Evolutionary conservation across 371 early-diverging fungal species (phyloP), one percentile per base, ranked within the genome.

Genomic region (Coemansia sp.): DNA sequence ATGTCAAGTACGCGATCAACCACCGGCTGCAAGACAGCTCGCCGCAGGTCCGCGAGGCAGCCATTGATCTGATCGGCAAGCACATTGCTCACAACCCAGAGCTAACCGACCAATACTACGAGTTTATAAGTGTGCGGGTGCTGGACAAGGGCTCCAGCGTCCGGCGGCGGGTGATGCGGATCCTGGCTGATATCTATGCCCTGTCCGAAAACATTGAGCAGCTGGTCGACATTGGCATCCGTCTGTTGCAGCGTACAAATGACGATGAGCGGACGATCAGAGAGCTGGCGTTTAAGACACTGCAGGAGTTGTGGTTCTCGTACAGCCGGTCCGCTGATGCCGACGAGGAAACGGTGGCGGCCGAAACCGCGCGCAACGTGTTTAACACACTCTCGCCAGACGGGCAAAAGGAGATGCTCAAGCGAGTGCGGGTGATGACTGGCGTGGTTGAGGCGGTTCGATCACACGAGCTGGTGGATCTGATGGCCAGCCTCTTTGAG

Each of bases 31-130:
- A 88, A 47, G 98, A 97, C 64, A 76, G 77, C 32, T 94, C 95
- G 9, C 85, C 94, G 12, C 82, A 87, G 11, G 97, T 97, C 1
- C 86, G 98, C 38, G 96, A 95, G 80, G 91, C 91, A 8, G 93
- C 95, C 3, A 84, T 95, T 8, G 94, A 95, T 38, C 75, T 95
- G 12, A 80, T 95, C 4, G 93, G 95, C 8, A 89, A 86, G 56
- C 92, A 90, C 67, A 69, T 93, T 39, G 68, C 85, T 8, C 82
- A 82, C 55, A 85, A 88, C 40, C 75, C 78, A 3, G 81, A 79
- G 44, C 79, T 92, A 9, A 82, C 88, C 1, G 67, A 71, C 24
- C 80, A 88, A 55, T 88, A 94, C 56, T 94, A 91, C 62, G 83
- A 86, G 37, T 72, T 88, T 39, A 80, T 94, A 42, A 86, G 88